phyloP scores from a whole-genome alignment of 768 basidiomycete genomes.

The Phlegmacium glaucopus region DNA sequence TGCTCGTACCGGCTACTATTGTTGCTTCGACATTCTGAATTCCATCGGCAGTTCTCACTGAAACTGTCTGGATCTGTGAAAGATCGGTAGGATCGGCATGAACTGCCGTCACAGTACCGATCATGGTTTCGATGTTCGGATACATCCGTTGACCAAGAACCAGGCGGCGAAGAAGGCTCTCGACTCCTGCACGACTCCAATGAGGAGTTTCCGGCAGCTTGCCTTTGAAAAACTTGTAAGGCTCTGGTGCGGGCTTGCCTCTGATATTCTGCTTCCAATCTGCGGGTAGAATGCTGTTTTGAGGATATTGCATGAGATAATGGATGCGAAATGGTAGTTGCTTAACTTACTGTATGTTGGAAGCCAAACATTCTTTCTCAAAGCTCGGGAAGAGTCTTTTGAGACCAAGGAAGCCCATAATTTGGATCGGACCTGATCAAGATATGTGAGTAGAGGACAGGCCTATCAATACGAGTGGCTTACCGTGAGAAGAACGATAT shows the following conservation, averaged over 20 bases:
- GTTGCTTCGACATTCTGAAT: not conserved
- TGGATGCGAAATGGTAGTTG: not conserved
- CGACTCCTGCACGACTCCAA: not conserved
- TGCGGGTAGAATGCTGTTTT: not conserved
- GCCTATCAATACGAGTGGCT: too few species aligned
- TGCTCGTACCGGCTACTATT: not conserved
- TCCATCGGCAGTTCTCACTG: not conserved
- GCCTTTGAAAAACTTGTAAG: not conserved
- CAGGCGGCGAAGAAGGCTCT: not conserved
- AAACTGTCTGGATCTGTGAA: not conserved
- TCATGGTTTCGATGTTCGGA: not conserved
- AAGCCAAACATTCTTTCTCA: too few species aligned
- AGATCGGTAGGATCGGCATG: not conserved
- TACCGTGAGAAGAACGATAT: not conserved
- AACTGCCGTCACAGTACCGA: not conserved
- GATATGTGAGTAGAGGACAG: not conserved
- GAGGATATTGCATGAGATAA: not conserved
- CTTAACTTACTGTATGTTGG: not conserved
- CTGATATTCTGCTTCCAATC: not conserved
- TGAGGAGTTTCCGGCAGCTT: not conserved
- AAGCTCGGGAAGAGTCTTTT: not conserved
- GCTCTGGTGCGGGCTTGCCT: not conserved
- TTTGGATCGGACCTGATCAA: not conserved
- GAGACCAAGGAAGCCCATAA: not conserved
- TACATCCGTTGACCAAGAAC: not conserved